Base-by-base conservation (phyloP, 2,329 filamentous ascomycete species). In the Trichoderma aggressivum region DNA sequence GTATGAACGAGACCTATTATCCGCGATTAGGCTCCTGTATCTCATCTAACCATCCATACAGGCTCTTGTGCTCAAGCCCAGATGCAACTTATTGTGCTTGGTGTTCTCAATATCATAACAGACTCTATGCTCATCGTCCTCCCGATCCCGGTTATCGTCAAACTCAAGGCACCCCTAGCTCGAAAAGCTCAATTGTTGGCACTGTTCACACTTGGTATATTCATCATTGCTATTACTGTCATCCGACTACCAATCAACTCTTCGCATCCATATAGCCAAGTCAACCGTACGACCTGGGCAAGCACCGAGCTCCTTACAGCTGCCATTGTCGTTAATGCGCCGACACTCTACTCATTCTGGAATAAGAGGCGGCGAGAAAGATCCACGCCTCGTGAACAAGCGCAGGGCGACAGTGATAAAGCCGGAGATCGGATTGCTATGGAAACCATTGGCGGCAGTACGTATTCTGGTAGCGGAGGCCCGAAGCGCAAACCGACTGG, bases 211-310 rank as follows among this genome's bases (percentile, higher is more conserved):
- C 76, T 83, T 18, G 81, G 81, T 18, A 75, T 80, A 18, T 80
- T 83, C 60, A 81, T 83, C 70, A 81, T 83, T 59, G 74, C 78
- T 28, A 78, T 83, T 28, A 83, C 81, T 1, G 74, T 81, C n/a
- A 77, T 82, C 24, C 78, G 81, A 7, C 75, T 83, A 2, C 81
- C 79, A 1, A 80, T 82, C 66, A 82, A 81, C 65, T 71, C 76
- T n/a, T 72, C 74, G 21, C 76, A 80, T 36, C 79, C 80, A 58
- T 75, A 79, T 55, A 77, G 76, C 28, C 81, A 82, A 50, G 73
- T 79, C 7, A 80, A 78, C 58, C 78, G 81, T 18, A 80, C 80
- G 5, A 80, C 79, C 1, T 83, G 81, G 79, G 80, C 80, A 6
- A 81, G 79, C 47, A 77, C 77, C 5, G 82, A 83, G 70, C 76